These are phyloP conservation scores for Ganoderma multipileum DNA, from an alignment of 1,284 basidiomycete genomes.

Conservation along the genomic window DNA sequence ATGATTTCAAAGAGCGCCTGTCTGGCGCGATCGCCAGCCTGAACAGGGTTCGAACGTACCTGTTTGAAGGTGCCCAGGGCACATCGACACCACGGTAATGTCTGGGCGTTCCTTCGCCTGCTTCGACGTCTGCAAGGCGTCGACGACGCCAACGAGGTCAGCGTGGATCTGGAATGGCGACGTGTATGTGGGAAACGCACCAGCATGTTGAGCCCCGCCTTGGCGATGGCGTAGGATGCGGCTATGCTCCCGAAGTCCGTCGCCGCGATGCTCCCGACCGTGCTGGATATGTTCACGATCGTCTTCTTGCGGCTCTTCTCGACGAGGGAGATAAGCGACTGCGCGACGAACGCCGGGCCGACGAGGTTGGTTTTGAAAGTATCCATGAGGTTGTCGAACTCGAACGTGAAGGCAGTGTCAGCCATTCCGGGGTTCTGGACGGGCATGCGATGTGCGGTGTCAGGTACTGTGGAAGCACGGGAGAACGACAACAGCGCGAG, in stretches of 20 bases:
- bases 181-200: slow-evolving; percentile 27
- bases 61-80: slow-evolving; percentile 10
- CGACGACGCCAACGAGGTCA: too few species aligned
- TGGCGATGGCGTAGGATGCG: slow-evolving; percentile 39
- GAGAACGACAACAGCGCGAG: too few species aligned
- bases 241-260: slow-evolving; percentile 30
- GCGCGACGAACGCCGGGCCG: too few species aligned
- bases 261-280: slow-evolving; percentile 42
- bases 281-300: slow-evolving; percentile 44
- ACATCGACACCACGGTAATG: slow-evolving; percentile 1
- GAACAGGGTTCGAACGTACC: too few species aligned
- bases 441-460: too few species aligned
- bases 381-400: too few species aligned
- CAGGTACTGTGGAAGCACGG: too few species aligned
- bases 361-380: too few species aligned
- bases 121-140: slow-evolving; percentile 39
- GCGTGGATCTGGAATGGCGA: too few species aligned
- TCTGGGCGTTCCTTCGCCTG: slow-evolving; percentile 11
- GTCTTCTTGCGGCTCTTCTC: slow-evolving; percentile 41
- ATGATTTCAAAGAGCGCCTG: too few species aligned
- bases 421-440: neutral
- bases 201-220: slow-evolving; percentile 41
- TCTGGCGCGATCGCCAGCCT: too few species aligned
- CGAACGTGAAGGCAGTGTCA: too few species aligned
- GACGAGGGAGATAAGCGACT: slow-evolving; percentile 32